Evolutionary conservation across 352 stramenopile species (phyloP).

Genomic region (Globisporangium acanthophoron): DNA sequence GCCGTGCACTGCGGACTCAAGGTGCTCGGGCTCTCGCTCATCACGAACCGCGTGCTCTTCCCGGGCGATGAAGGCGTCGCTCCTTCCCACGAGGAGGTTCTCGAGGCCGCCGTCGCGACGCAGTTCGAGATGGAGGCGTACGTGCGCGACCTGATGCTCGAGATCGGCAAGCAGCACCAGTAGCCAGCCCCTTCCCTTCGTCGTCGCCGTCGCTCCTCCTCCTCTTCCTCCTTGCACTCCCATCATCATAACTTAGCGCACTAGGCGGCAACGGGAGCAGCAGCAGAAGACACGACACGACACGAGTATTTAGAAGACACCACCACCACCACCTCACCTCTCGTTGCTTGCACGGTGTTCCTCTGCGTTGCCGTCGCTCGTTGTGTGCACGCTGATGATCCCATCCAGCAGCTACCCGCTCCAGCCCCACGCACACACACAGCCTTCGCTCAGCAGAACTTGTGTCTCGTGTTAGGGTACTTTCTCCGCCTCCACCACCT

Average conservation of each 20-base stretch:
- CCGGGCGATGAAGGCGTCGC: slow-evolving; percentile 73
- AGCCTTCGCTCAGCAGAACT: too few species aligned
- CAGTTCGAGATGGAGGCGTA: slow-evolving; percentile 50
- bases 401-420: too few species aligned
- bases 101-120: slow-evolving; percentile 83
- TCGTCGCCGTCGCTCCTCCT: background rate
- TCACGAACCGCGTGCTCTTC: slow-evolving; percentile 93
- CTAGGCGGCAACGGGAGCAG: background rate
- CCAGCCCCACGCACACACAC: too few species aligned
- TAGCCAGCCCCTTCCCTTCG: background rate
- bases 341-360: background rate
- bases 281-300: background rate
- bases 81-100: slow-evolving; percentile 91
- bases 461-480: too few species aligned
- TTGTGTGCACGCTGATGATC: too few species aligned
- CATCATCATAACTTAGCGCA: slow-evolving; percentile 2
- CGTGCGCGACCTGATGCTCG: slow-evolving; percentile 39
- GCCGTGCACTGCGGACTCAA: slow-evolving; percentile 93
- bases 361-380: too few species aligned
- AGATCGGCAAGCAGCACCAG: slow-evolving; percentile 34
- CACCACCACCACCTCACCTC: background rate
- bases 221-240: background rate
- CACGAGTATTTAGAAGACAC: slow-evolving; percentile 1
- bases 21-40: slow-evolving; percentile 94
- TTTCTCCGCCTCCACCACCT: too few species aligned